These are phyloP conservation scores for Oryza australiensis DNA, from an alignment of 176 grass and related monocot species.

Conservation along the genomic window DNA sequence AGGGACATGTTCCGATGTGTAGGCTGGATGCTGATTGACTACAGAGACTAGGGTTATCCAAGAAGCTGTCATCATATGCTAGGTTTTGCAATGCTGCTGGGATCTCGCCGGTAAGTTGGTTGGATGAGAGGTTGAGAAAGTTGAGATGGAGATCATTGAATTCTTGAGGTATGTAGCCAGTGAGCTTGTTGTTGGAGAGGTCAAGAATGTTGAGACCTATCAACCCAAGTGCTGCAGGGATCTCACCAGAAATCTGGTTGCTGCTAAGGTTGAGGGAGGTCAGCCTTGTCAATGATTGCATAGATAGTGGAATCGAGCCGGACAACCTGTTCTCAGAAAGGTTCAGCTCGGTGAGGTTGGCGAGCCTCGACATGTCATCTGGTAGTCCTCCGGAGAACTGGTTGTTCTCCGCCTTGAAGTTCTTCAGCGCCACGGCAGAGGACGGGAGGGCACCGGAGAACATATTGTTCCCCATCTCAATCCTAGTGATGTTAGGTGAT, in stretches of 20 bases:
- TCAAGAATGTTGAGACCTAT: slow-evolving; percentile 36
- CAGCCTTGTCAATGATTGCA: not conserved
- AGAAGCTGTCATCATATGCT: slow-evolving; percentile 33
- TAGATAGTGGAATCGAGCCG: slow-evolving; percentile 26
- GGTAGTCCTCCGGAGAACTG: slow-evolving; percentile 30
- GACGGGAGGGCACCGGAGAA: slow-evolving; percentile 43
- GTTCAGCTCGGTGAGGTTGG: not conserved
- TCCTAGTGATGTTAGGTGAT: not conserved
- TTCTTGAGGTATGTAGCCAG: slow-evolving; percentile 27
- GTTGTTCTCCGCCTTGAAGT: slow-evolving; percentile 38
- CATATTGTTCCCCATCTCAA: slow-evolving; percentile 41
- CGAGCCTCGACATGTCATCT: not conserved
- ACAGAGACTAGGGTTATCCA: slow-evolving; percentile 44
- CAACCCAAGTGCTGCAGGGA: slow-evolving; percentile 32
- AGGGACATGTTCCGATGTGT: slow-evolving; percentile 8
- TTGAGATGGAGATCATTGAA: slow-evolving; percentile 10
- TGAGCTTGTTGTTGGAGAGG: slow-evolving; percentile 52
- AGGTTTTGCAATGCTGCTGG: slow-evolving; percentile 8
- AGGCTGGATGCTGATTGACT: not conserved
- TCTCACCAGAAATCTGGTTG: slow-evolving; percentile 29
- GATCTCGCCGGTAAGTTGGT: slow-evolving; percentile 45
- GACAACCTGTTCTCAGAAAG: slow-evolving; percentile 37
- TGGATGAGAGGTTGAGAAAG: slow-evolving; percentile 45
- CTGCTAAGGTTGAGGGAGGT: slow-evolving; percentile 43
- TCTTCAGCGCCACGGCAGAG: not conserved